phyloP scores from a whole-genome alignment of 176 grass and related monocot genomes.

The Saccharum spontaneum region DNA sequence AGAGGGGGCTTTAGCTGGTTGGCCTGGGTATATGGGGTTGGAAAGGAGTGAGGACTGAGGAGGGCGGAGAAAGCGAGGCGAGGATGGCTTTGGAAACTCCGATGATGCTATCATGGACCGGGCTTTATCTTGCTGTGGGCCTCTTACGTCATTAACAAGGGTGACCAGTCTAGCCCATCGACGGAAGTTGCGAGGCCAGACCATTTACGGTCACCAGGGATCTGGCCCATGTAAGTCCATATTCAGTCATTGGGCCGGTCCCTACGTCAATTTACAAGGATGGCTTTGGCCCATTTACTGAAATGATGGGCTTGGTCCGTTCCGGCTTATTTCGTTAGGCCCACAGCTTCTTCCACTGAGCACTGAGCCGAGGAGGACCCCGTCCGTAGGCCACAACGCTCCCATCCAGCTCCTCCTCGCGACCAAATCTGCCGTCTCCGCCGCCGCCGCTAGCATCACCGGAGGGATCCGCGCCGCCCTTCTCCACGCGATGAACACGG shows the following conservation, averaged over 20 bases:
- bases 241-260: neutral
- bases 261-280: neutral
- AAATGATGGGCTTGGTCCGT: neutral
- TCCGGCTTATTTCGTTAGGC: neutral
- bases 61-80: constrained; percentile 50
- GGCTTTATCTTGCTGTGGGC: neutral
- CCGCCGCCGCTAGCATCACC: neutral
- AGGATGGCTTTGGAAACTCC: constrained; percentile 40
- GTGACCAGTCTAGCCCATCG: neutral
- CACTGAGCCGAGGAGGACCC: neutral
- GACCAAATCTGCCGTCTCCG: constrained; percentile 39
- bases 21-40: constrained; percentile 23
- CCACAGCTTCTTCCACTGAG: neutral
- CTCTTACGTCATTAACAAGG: neutral
- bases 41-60: neutral
- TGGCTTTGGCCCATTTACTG: neutral
- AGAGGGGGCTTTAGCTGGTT: constrained; percentile 17
- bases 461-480: neutral
- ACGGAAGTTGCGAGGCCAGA: neutral
- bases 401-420: neutral
- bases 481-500: constrained; percentile 66
- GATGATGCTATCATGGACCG: neutral
- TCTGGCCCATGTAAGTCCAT: neutral
- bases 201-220: neutral
- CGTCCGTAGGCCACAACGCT: neutral